phyloP scores from a whole-genome alignment of 768 basidiomycete species.

The Mycena amicta region DNA sequence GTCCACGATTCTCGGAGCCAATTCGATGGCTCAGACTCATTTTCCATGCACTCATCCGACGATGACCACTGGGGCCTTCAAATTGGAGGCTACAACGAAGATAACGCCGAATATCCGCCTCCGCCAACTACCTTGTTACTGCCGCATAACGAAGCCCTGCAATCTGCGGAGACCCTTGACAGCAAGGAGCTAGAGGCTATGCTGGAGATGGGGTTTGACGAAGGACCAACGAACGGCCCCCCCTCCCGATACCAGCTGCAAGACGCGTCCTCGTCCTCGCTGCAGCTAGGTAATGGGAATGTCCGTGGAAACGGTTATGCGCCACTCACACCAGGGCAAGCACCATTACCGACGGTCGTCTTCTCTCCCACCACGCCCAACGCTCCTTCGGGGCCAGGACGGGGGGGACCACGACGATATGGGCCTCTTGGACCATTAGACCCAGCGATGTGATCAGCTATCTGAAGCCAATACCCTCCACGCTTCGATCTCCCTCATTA shows the following conservation, averaged over 20 bases:
- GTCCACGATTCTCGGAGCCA: constrained; percentile 61
- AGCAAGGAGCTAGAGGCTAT: constrained; percentile 87
- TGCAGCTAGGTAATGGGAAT: constrained; percentile 31
- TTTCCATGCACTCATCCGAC: constrained; percentile 83
- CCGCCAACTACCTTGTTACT: constrained; percentile 76
- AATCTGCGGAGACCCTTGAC: constrained; percentile 54
- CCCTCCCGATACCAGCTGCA: constrained; percentile 65
- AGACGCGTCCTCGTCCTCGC: constrained; percentile 52
- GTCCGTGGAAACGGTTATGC: constrained; percentile 56
- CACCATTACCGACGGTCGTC: constrained; percentile 12
- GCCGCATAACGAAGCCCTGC: constrained; percentile 39
- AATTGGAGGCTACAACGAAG: constrained; percentile 94
- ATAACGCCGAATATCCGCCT: constrained; percentile 74
- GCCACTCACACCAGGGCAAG: constrained; percentile 50
- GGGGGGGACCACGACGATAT: constrained; percentile 34
- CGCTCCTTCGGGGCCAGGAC: constrained; percentile 34
- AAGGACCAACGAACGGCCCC: constrained; percentile 53
- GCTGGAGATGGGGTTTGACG: constrained; percentile 89
- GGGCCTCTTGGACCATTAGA: constrained; percentile 65
- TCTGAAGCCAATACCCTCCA: constrained; percentile 28
- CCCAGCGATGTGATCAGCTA: constrained; percentile 55
- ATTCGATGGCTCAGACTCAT: constrained; percentile 79
- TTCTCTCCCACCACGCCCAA: constrained; percentile 37
- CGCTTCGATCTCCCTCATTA: constrained; percentile 21
- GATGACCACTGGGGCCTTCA: constrained; percentile 96